Percentiles rank a stretch among this genome's conserved stretches.
These are phyloP conservation scores for Saccharomyces uvarum DNA, from an alignment of 1,139 yeast species.

Conservation along the genomic window DNA sequence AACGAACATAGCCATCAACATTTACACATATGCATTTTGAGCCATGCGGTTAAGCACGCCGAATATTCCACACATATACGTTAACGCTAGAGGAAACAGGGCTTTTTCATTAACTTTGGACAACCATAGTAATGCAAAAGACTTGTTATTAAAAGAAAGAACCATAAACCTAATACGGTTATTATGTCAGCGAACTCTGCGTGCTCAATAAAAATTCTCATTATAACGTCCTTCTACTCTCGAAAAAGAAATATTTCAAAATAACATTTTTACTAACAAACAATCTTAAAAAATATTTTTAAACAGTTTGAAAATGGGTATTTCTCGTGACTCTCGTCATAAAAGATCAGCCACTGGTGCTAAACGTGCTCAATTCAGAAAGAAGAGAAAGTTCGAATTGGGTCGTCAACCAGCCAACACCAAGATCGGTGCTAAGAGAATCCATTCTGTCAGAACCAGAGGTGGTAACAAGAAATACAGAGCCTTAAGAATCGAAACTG, in stretches of 20 bases:
- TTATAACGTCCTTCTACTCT: background rate
- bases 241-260: background rate
- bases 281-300: background rate
- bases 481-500: slow-evolving; percentile 98
- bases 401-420: slow-evolving; percentile 99
- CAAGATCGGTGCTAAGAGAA: slow-evolving; percentile 97
- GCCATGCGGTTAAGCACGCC: background rate
- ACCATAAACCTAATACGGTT: background rate
- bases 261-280: background rate
- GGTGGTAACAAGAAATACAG: slow-evolving; percentile 99
- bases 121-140: background rate
- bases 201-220: no score
- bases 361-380: slow-evolving; percentile 99
- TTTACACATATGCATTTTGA: background rate
- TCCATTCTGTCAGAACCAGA: slow-evolving; percentile 98
- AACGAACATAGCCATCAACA: background rate
- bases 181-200: no score
- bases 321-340: slow-evolving; percentile 99
- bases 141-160: background rate
- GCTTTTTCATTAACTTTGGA: background rate
- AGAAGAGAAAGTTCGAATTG: slow-evolving; percentile 99
- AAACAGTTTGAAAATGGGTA: slow-evolving; percentile 67
- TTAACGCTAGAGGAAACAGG: background rate
- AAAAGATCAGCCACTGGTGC: slow-evolving; percentile 99
- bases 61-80: background rate